A percentile compares a stretch with the other conserved stretches of the same genome.
These are phyloP conservation scores for Bertia moriformis DNA, from an alignment of 2,329 filamentous ascomycete species.

Conservation along the genomic window DNA sequence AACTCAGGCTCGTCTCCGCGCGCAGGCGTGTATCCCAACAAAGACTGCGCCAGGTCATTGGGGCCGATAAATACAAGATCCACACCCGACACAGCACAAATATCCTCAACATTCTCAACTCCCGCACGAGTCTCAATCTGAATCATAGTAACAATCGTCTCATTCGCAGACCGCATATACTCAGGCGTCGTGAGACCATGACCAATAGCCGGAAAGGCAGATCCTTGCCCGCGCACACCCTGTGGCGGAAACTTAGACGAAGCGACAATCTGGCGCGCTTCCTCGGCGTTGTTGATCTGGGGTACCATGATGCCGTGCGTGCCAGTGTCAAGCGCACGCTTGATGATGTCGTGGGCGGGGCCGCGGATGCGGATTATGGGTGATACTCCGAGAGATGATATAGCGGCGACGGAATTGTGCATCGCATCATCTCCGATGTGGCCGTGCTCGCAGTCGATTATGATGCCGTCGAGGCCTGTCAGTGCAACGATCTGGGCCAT, in stretches of 20 bases:
- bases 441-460: conserved; percentile 37
- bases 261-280: conserved; percentile 27
- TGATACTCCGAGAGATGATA: conserved; percentile 27
- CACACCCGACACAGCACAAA: conserved; percentile 22
- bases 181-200: conserved; percentile 27
- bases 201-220: conserved; percentile 29
- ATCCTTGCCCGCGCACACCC: conserved; percentile 32
- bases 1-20: conserved; percentile 30
- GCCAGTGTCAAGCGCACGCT: conserved; percentile 33
- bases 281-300: conserved; percentile 26
- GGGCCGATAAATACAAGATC: conserved; percentile 29
- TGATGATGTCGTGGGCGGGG: conserved; percentile 26
- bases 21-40: conserved; percentile 28
- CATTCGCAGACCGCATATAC: conserved; percentile 33
- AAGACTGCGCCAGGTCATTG: conserved; percentile 25
- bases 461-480: conserved; percentile 31
- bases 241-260: conserved; percentile 33
- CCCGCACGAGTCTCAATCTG: conserved; percentile 28
- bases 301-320: conserved; percentile 35
- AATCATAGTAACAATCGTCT: conserved; percentile 25
- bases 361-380: conserved; percentile 22
- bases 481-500: conserved; percentile 30
- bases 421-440: conserved; percentile 33
- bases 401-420: conserved; percentile 37
- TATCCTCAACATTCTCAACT: conserved; percentile 28